Evolutionary conservation across 108 stramenopile genomes (phyloP), one percentile per base, ranked within the genome.

Genomic region (Nitzschia sp.): DNA sequence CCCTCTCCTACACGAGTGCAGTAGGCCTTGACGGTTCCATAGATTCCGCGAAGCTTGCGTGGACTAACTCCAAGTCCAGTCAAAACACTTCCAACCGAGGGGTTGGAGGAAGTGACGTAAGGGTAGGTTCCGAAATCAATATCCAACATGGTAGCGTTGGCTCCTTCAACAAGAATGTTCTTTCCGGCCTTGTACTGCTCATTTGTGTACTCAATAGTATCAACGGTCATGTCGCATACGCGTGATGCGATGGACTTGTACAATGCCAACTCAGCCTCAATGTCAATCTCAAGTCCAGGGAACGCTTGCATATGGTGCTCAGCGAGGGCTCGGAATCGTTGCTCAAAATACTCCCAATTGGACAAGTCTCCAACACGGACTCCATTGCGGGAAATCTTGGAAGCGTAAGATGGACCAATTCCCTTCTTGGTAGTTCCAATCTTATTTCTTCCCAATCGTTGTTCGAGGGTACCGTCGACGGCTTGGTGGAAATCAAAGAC

Each of bases 41-140:
- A 93, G 62, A 97, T 95, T 21, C 91, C 92, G 57, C 89, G 53
- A 44, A 98, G 69, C 85, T 98, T 97, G 54, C 77, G 76, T n/a
- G 97, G 99, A 25, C 92, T 79, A 1, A 99, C 91, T 22, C 99
- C 99, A 26, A 99, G 71, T 14, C 99, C 99, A 10, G 99, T 99
- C 78, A 97, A 77, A n/a, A 98, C 92, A 44, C 85, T 86, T 58
- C 98, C 97, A 42, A 96, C 83, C 39, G 90, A 90, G 8, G 99
- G 97, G 69, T 97, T 96, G 70, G 88, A 91, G 8, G 95, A 96
- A 24, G 99, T 98, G 14, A 99, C 99, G 76, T 86, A 99, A 0
- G 97, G 99, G 78, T 98, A 99, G 11, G 99, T 98, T 20, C 98
- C 98, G 75, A 97, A 98, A 81, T 99, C 98, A 74, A 98, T 93